Evolutionary conservation across 164 flowering plant species (phyloP).

Genomic region (Houttuynia cordata): DNA sequence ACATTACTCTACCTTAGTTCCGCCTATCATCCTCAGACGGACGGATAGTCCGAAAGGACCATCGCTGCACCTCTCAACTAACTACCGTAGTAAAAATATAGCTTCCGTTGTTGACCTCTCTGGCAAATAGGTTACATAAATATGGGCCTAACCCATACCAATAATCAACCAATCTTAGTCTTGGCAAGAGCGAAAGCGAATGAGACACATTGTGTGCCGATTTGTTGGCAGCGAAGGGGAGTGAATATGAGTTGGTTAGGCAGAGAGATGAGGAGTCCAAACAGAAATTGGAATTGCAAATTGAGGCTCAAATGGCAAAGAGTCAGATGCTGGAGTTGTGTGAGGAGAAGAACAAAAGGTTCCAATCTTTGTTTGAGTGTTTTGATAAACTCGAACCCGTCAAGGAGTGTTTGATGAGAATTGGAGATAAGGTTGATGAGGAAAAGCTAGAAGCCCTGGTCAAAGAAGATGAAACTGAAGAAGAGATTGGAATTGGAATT

Average conservation of each 20-base stretch:
- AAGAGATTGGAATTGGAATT: constrained; percentile 4
- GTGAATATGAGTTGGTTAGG: background rate
- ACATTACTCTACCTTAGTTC: too few species aligned
- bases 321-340: constrained; percentile 5
- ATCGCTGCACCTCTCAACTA: too few species aligned
- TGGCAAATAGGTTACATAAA: too few species aligned
- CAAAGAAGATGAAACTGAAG: background rate
- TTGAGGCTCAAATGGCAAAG: background rate
- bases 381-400: constrained; percentile 12
- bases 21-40: too few species aligned
- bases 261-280: constrained; percentile 1
- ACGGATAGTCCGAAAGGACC: too few species aligned
- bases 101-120: too few species aligned
- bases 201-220: background rate
- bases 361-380: constrained; percentile 7
- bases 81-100: too few species aligned
- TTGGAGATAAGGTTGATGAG: constrained; percentile 23
- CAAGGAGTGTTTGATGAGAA: constrained; percentile 25
- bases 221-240: background rate
- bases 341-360: constrained; percentile 14
- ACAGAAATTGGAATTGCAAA: background rate
- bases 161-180: constrained; percentile 1
- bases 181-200: background rate
- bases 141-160: too few species aligned
- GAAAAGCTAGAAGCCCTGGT: constrained; percentile 12